A percentile compares a stretch with the other conserved stretches of the same genome.
These are phyloP conservation scores for Silene latifolia DNA, from an alignment of 148 eudicot species.

Conservation along the genomic window DNA sequence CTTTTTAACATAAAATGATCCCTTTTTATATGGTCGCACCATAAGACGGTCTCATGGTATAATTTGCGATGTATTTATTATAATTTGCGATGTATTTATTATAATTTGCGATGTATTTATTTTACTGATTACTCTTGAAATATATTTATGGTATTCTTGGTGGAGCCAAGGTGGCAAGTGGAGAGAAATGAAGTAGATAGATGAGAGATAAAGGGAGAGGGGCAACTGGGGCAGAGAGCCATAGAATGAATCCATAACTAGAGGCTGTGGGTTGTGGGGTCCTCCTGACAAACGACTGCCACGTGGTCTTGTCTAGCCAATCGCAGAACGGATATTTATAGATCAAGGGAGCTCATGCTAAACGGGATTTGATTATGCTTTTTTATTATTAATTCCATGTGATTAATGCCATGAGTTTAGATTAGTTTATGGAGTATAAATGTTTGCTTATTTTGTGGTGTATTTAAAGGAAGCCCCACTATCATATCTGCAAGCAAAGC, in stretches of 20 bases:
- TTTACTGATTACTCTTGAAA: slow-evolving; percentile 15
- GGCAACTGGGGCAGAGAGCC: slow-evolving; percentile 45
- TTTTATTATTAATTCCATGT: slow-evolving; percentile 16
- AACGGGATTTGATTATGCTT: slow-evolving; percentile 29
- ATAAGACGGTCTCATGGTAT: too few species aligned
- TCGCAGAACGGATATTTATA: slow-evolving; percentile 17
- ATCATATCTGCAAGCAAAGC: slow-evolving; percentile 23
- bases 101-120: too few species aligned
- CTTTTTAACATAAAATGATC: too few species aligned
- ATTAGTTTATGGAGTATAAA: background rate
- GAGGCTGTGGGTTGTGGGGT: slow-evolving; percentile 60
- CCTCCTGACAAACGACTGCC: slow-evolving; percentile 46
- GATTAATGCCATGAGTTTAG: slow-evolving; percentile 12
- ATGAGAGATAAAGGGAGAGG: slow-evolving; percentile 32
- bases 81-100: too few species aligned
- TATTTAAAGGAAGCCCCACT: slow-evolving; percentile 17
- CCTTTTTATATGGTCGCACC: too few species aligned
- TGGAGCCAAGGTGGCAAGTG: slow-evolving; percentile 32
- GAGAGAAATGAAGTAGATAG: slow-evolving; percentile 38
- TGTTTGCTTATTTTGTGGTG: slow-evolving; percentile 17
- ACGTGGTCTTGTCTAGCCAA: slow-evolving; percentile 34
- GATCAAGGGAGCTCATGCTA: slow-evolving; percentile 34
- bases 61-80: too few species aligned
- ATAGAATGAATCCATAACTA: slow-evolving; percentile 50
- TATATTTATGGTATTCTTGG: slow-evolving; percentile 32